Evolutionary conservation across 192 early-diverging fungal genomes (phyloP), one percentile per base, ranked within the genome.

Genomic region (Piromyces finnis): DNA sequence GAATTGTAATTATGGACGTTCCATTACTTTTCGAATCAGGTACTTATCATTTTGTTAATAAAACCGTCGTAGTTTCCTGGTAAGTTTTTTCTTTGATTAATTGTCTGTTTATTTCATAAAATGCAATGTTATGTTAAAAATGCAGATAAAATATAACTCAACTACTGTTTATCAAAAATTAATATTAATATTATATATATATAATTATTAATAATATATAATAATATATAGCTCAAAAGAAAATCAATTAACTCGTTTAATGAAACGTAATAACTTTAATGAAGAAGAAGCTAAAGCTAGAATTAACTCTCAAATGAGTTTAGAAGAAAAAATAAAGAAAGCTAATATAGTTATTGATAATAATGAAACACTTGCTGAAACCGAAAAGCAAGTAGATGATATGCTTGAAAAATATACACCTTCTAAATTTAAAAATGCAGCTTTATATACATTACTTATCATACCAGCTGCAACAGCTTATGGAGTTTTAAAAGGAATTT

Each of bases 21-120:
- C 97, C 97, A n/a, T 85, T 99, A 77, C 87, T 99, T 79, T 92
- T 95, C 78, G 97, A 99, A 82, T 89, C 92, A 22, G 90, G 93
- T 18, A 82, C 97, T 80, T 87, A 94, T 82, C 86, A 86, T 77
- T 90, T 91, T 81, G 91, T 97, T 29, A 89, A 89, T 41, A 82
- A 86, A 11, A 90, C 90, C 13, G 86, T 94, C 29, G 96, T 98
- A 3, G 92, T 98, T 5, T 95, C 92, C 80, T 93, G 92, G 93
- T 94, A 86, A 83, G 84, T 32, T 68, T 22, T 15, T 12, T 22
- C 5, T 14, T n/a, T n/a, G n/a, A n/a, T n/a, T n/a, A n/a, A n/a
- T n/a, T n/a, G n/a, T n/a, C n/a, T n/a, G n/a, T n/a, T n/a, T n/a
- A n/a, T n/a, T n/a, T n/a, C n/a, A n/a, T n/a, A n/a, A n/a, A n/a